Base-by-base conservation (phyloP, 169 alveolate genomes). In the Blepharisma undulans region DNA sequence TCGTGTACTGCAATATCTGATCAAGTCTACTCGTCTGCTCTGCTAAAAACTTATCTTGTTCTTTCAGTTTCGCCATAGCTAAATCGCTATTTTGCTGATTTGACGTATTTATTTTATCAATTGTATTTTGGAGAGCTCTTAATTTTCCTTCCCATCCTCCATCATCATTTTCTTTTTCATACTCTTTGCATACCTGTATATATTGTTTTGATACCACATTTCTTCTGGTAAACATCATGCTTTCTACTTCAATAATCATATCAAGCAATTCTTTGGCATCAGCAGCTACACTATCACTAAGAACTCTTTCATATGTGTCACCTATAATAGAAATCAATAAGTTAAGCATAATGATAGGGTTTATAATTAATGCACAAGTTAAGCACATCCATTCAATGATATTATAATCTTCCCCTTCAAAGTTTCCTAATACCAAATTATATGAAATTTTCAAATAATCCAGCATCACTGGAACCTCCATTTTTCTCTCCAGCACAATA, bases 221-320 rank as follows among this genome's bases (percentile, higher is more conserved):
- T 76, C 77, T 4, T 48, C 77, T 84, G 36, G 77, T 32, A 84
- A 84, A 84, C 77, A 84, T 84, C 48, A 89, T 29, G 1, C 71
- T 10, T 76, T 89, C 88, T 33, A 33, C 79, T 27, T 89, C 86
- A 7, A 34, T 32, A 30, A 89, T 89, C 48, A 89, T 7, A n/a
- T 72, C 36, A 8, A 90, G 81, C 14, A 89, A 22, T 79, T 89
- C 92, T 59, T 78, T 78, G 1, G 27, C 36, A 33, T 76, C 87
- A 76, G 89, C 77, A 29, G 66, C 76, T 7, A 76, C 78, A 21
- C 36, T 29, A n/a, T 79, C 60, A 12, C 59, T 32, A 21, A 78
- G 89, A 12, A 89, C 90, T 33, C 92, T 25, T 22, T 76, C 88
- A 89, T 66, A 89, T 27, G 92, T 89, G 33, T 89, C 92, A 30